These are phyloP conservation scores for Agaricus subrufescens DNA, from an alignment of 768 basidiomycete genomes.

Conservation along the genomic window DNA sequence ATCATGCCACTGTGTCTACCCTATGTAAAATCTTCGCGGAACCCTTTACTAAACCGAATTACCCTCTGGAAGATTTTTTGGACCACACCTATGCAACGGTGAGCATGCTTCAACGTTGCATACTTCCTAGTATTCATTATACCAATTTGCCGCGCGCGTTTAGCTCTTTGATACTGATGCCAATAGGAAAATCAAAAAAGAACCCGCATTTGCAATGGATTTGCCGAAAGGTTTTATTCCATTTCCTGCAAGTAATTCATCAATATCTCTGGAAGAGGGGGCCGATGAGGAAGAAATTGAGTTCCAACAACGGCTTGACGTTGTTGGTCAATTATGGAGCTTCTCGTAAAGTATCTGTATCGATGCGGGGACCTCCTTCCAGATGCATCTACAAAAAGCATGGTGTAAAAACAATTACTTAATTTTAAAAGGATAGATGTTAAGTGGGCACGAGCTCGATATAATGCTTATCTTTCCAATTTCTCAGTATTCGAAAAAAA, in stretches of 20 bases:
- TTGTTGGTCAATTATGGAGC: no score
- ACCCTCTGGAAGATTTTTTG: constrained; percentile 91
- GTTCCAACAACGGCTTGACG: neutral
- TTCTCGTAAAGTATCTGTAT: no score
- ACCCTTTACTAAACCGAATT: constrained; percentile 90
- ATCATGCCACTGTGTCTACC: constrained; percentile 84
- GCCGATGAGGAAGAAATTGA: no score
- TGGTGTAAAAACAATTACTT: no score
- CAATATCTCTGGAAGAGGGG: no score
- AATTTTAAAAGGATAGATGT: no score
- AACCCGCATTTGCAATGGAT: constrained; percentile 55
- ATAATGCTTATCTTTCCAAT: no score
- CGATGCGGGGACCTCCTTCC: no score
- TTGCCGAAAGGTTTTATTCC: constrained; percentile 26
- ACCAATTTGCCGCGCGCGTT: neutral
- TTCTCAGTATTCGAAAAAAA: no score
- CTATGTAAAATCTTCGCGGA: constrained; percentile 82
- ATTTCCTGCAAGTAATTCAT: constrained; percentile 14
- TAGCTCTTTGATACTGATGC: constrained; percentile 87
- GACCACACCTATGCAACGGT: constrained; percentile 91
- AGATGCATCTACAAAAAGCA: no score
- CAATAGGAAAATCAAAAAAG: constrained; percentile 74
- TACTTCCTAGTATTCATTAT: neutral
- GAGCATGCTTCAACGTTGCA: constrained; percentile 17
- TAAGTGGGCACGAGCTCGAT: no score